These are phyloP conservation scores for Trametes villosa DNA, from an alignment of 768 basidiomycete genomes.

Conservation along the genomic window DNA sequence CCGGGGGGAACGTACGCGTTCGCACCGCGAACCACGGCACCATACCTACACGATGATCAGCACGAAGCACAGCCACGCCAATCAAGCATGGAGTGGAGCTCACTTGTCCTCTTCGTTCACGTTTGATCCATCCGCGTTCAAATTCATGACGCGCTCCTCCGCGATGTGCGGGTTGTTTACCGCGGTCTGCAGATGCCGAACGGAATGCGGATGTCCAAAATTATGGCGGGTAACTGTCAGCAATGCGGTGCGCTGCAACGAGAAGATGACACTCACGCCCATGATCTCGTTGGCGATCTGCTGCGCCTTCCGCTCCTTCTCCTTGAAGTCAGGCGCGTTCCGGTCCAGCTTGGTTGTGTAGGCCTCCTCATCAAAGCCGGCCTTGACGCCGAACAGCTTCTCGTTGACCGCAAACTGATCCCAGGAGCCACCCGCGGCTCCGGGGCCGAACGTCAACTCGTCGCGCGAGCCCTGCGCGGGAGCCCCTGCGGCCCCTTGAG, in stretches of 20 bases:
- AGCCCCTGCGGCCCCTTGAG: constrained; percentile 32
- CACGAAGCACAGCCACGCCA: constrained; percentile 35
- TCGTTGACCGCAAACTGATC: constrained; percentile 97
- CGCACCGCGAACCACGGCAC: constrained; percentile 85
- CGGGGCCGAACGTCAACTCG: constrained; percentile 71
- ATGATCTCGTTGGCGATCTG: constrained; percentile 91
- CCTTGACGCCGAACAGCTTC: constrained; percentile 88
- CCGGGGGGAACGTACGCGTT: constrained; percentile 96
- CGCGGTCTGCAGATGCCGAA: constrained; percentile 45
- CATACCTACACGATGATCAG: constrained; percentile 62
- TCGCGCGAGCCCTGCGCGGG: constrained; percentile 48
- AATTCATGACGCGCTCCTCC: constrained; percentile 77
- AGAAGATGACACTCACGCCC: constrained; percentile 55
- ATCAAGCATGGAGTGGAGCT: constrained; percentile 33
- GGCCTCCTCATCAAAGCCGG: constrained; percentile 88
- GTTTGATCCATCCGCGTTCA: constrained; percentile 68
- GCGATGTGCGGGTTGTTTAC: constrained; percentile 83
- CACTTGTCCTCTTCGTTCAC: constrained; percentile 97
- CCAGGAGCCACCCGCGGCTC: constrained; percentile 58
- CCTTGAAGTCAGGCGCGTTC: constrained; percentile 81
- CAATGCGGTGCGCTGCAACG: constrained; percentile 1
- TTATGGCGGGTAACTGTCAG: background rate
- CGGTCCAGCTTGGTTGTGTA: constrained; percentile 96
- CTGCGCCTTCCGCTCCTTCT: constrained; percentile 85
- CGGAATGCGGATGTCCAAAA: background rate